phyloP scores from a whole-genome alignment of 1,284 basidiomycete genomes.

The Vanrija sp. region DNA sequence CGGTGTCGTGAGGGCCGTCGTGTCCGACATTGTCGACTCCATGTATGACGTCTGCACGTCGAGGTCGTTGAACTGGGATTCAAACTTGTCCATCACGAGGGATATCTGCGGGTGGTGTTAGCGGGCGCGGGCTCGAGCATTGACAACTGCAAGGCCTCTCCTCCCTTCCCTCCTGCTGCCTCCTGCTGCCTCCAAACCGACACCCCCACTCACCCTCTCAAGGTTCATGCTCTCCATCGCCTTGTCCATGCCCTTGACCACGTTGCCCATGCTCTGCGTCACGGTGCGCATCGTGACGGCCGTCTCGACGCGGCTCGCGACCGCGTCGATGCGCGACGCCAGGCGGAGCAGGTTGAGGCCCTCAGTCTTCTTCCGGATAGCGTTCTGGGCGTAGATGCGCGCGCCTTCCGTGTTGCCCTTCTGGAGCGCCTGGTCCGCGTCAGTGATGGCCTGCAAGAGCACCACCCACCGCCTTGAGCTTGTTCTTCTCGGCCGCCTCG shows the following conservation, averaged over 20 bases:
- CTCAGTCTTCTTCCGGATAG: conserved; percentile 98
- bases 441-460: background rate
- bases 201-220: conserved; percentile 65
- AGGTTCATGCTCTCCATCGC: conserved; percentile 99
- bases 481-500: conserved; percentile 76
- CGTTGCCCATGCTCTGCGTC: conserved; percentile 91
- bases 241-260: conserved; percentile 97
- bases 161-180: too few relatives aligned
- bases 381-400: conserved; percentile 97
- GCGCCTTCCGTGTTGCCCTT: conserved; percentile 97
- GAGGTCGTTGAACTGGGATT: conserved; percentile 90
- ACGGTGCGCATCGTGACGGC: conserved; percentile 89
- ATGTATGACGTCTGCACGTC: conserved; percentile 98
- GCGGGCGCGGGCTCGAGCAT: too few relatives aligned
- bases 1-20: conserved; percentile 87
- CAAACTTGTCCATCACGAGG: conserved; percentile 98
- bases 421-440: conserved; percentile 69
- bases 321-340: conserved; percentile 89
- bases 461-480: conserved; percentile 76
- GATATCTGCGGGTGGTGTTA: conserved; percentile 68
- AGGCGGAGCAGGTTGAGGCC: conserved; percentile 82
- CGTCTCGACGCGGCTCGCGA: conserved; percentile 95
- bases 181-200: background rate
- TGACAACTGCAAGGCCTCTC: too few relatives aligned
- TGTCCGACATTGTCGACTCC: conserved; percentile 93